These are phyloP conservation scores for Saksenaea oblongispora DNA, from an alignment of 371 early-diverging fungal genomes.

Conservation along the genomic window DNA sequence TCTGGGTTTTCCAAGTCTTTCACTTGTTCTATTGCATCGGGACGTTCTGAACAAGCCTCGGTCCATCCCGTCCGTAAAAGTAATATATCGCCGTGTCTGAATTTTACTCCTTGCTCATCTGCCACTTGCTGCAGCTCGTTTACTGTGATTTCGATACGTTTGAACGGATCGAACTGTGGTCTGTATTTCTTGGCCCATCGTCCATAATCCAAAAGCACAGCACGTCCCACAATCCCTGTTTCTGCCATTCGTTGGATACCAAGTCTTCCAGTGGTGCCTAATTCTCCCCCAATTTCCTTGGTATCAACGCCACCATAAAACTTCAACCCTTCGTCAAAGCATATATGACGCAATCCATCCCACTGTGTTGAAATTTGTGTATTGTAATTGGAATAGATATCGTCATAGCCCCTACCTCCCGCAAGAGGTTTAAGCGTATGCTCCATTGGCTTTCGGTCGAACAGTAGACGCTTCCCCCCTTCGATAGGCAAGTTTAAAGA, in stretches of 20 bases:
- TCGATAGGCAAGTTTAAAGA: conserved; percentile 46
- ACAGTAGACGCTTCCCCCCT: conserved; percentile 23
- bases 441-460: conserved; percentile 24
- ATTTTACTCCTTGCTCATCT: conserved; percentile 31
- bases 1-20: conserved; percentile 16
- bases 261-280: conserved; percentile 21
- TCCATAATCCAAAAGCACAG: conserved; percentile 43
- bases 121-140: conserved; percentile 40
- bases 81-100: conserved; percentile 43
- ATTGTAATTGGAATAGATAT: conserved; percentile 39
- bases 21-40: background rate
- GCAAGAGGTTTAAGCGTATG: conserved; percentile 21
- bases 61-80: conserved; percentile 47
- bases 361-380: conserved; percentile 45
- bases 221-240: conserved; percentile 47
- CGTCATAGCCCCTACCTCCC: conserved; percentile 28
- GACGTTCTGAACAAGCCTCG: conserved; percentile 10
- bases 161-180: conserved; percentile 31
- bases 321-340: conserved; percentile 14
- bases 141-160: conserved; percentile 32
- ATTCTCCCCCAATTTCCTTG: conserved; percentile 15
- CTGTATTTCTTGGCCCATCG: conserved; percentile 36
- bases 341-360: conserved; percentile 46
- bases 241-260: conserved; percentile 49
- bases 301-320: conserved; percentile 39